Conservation (phyloP, 805 yeast genomes). For the Yarrowia phangngaensis region DNA sequence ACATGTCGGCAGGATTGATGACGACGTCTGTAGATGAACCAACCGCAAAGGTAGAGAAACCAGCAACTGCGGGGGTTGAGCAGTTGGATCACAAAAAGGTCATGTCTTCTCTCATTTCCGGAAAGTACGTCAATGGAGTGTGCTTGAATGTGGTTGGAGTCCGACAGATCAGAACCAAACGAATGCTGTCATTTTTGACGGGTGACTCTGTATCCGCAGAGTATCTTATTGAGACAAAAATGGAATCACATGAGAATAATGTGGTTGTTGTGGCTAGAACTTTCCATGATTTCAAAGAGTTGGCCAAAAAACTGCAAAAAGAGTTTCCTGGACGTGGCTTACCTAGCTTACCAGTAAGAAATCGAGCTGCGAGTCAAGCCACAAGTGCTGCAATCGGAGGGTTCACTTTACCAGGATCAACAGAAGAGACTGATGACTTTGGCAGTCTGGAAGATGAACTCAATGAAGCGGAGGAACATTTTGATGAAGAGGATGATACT, state of each 20-base stretch:
- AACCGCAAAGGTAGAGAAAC: slow-evolving; percentile 34
- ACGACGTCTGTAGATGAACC: slow-evolving; percentile 44
- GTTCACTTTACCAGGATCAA: background rate
- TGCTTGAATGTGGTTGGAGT: slow-evolving; percentile 70
- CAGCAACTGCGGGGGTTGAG: slow-evolving; percentile 31
- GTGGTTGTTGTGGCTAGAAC: slow-evolving; percentile 54
- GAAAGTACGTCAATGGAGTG: slow-evolving; percentile 51
- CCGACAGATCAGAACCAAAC: slow-evolving; percentile 38
- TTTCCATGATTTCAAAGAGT: slow-evolving; percentile 62
- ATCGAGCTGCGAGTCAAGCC: slow-evolving; percentile 37
- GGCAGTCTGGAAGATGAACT: slow-evolving; percentile 26
- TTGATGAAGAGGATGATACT: slow-evolving; percentile 30
- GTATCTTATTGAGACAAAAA: slow-evolving; percentile 35
- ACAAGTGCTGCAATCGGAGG: slow-evolving; percentile 8
- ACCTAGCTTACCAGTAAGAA: slow-evolving; percentile 56
- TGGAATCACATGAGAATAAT: slow-evolving; percentile 34
- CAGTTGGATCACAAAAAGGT: slow-evolving; percentile 30
- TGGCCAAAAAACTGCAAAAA: slow-evolving; percentile 49
- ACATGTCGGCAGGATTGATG: slow-evolving; percentile 70
- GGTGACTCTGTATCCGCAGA: slow-evolving; percentile 36
- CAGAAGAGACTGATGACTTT: slow-evolving; percentile 31
- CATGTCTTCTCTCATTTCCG: slow-evolving; percentile 30
- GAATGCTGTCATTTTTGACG: slow-evolving; percentile 32
- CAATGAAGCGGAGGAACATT: slow-evolving; percentile 28
- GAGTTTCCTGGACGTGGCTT: slow-evolving; percentile 67